Percentiles rank a stretch among this genome's conserved stretches.
phyloP scores from a whole-genome alignment of 805 yeast genomes.

The Middelhovenomyces tepae region DNA sequence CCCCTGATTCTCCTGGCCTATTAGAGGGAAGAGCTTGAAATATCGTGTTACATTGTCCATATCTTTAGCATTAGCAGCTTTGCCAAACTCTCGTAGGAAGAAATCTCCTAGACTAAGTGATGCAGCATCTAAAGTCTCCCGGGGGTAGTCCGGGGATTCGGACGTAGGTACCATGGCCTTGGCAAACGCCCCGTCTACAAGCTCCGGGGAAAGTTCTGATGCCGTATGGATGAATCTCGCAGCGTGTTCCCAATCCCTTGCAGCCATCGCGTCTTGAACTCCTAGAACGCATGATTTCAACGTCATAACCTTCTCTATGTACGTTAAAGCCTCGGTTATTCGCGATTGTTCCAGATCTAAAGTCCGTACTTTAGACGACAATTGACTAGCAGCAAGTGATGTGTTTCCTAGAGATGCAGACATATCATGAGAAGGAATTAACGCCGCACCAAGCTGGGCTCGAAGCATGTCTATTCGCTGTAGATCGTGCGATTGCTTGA shows the following conservation, averaged over 20 bases:
- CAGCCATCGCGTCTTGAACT: slow-evolving; percentile 59
- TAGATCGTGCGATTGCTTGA: slow-evolving; percentile 15
- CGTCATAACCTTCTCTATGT: slow-evolving; percentile 56
- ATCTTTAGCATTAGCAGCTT: slow-evolving; percentile 58
- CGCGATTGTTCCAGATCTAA: slow-evolving; percentile 63
- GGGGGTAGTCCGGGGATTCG: slow-evolving; percentile 76
- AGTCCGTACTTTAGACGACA: slow-evolving; percentile 60
- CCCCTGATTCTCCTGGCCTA: slow-evolving; percentile 65
- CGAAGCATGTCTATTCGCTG: slow-evolving; percentile 22
- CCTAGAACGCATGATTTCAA: slow-evolving; percentile 57
- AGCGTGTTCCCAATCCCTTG: slow-evolving; percentile 66
- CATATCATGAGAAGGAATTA: slow-evolving; percentile 45
- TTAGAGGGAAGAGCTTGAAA: slow-evolving; percentile 81
- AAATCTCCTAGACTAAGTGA: slow-evolving; percentile 45
- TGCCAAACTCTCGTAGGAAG: slow-evolving; percentile 55
- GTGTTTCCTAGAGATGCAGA: slow-evolving; percentile 49
- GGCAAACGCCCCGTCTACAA: slow-evolving; percentile 61
- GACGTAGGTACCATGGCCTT: slow-evolving; percentile 75
- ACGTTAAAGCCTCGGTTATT: slow-evolving; percentile 51
- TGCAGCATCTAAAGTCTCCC: slow-evolving; percentile 47
- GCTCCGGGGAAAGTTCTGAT: slow-evolving; percentile 42
- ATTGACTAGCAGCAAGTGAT: slow-evolving; percentile 52
- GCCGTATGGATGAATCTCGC: slow-evolving; percentile 56
- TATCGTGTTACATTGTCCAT: slow-evolving; percentile 65
- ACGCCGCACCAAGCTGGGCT: slow-evolving; percentile 22